Conservation (phyloP, 768 basidiomycete species). For the Termitomyces sp. region DNA sequence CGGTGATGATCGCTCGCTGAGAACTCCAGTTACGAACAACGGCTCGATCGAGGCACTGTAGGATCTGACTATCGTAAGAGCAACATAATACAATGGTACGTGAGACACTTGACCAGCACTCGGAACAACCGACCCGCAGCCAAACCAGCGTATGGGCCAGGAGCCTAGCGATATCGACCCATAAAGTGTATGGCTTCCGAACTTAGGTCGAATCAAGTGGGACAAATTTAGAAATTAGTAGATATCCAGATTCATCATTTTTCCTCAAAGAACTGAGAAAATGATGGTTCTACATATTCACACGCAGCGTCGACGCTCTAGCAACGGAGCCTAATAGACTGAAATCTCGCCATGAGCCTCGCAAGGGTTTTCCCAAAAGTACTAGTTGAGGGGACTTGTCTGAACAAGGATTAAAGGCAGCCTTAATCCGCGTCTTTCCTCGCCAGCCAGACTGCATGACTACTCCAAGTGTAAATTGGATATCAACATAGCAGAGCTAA, state of each 20-base stretch:
- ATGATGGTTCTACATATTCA: background rate
- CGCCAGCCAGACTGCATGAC: background rate
- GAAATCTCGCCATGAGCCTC: background rate
- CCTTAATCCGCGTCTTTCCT: background rate
- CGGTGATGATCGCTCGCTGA: background rate
- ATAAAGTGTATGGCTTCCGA: background rate
- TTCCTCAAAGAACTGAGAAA: no score
- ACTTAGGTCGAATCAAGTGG: no score
- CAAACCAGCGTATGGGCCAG: background rate
- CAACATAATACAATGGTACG: background rate
- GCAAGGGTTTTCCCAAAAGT: background rate
- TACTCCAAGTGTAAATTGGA: background rate
- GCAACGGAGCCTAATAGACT: background rate
- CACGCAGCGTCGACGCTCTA: background rate
- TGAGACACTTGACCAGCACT: background rate
- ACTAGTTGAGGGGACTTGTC: background rate
- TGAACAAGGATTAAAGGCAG: background rate
- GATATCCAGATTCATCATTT: background rate
- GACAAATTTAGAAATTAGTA: background rate
- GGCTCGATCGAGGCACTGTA: background rate
- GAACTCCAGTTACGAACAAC: background rate
- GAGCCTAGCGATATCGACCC: background rate
- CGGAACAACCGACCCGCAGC: background rate
- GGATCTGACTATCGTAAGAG: background rate
- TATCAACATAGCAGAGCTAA: background rate